Evolutionary conservation across 2,329 filamentous ascomycete genomes (phyloP).

Genomic region (Pestalotiopsis sp.): DNA sequence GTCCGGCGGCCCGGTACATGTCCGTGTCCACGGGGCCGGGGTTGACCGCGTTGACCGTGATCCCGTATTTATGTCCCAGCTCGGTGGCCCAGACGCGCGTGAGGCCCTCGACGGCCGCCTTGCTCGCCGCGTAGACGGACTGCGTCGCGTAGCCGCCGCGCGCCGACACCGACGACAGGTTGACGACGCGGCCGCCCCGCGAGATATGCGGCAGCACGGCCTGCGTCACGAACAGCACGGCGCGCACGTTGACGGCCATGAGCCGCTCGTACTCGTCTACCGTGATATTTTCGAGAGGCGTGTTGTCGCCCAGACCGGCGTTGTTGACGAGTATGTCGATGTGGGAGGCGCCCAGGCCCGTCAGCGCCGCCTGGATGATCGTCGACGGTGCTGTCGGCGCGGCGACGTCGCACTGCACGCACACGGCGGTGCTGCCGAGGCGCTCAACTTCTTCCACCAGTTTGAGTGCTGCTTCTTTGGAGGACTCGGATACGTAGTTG

Average conservation of each 20-base stretch:
- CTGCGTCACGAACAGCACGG: conserved; percentile 27
- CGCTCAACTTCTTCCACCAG: conserved; percentile 16
- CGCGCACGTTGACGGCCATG: conserved; percentile 64
- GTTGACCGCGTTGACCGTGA: conserved; percentile 31
- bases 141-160: conserved; percentile 25
- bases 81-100: conserved; percentile 28
- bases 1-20: conserved; percentile 17
- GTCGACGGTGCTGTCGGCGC: conserved; percentile 5
- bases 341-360: conserved; percentile 26
- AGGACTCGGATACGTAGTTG: conserved; percentile 19
- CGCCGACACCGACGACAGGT: conserved; percentile 29
- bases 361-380: conserved; percentile 18
- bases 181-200: conserved; percentile 30
- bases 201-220: conserved; percentile 24
- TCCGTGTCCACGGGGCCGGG: conserved; percentile 25
- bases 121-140: conserved; percentile 30
- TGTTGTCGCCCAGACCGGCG: conserved; percentile 59
- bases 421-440: conserved; percentile 13
- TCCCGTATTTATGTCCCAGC: conserved; percentile 20
- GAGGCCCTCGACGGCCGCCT: conserved; percentile 30
- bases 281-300: conserved; percentile 52
- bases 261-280: conserved; percentile 59
- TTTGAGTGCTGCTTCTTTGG: conserved; percentile 6
- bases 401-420: conserved; percentile 17
- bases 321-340: conserved; percentile 73